Evolutionary conservation across 768 basidiomycete species (phyloP), one percentile per base, ranked within the genome.

Genomic region (Lactifluus pinguis): DNA sequence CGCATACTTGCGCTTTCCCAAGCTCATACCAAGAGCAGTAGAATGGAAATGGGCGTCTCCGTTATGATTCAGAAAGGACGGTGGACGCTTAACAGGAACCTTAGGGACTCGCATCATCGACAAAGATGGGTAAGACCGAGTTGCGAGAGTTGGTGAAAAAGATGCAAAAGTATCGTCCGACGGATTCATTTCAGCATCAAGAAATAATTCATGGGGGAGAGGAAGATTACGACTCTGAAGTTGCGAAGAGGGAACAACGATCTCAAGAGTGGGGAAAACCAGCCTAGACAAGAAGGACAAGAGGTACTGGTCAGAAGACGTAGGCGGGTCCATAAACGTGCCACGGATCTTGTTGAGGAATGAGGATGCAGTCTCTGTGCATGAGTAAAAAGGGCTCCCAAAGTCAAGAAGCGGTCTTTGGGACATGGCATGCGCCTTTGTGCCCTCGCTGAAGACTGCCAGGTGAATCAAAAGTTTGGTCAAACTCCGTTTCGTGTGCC

Each of bases 241-340:
- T 21, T 44, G 25, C 7, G 55, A 59, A 34, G 57, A 58, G 48
- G 29, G 6, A n/a, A 41, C 32, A 38, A n/a, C 34, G 15, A 45
- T 44, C 15, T 29, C 57, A 52, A 30, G 9, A 21, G 62, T n/a
- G 51, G 62, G 59, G 19, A 56, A 63, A 6, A 60, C 36, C 8
- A 63, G 54, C 39, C 62, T 52, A n/a, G 58, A 58, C 32, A 63
- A 53, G 30, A 63, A 63, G 1, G 62, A 63, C 21, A 60, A 19
- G 14, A 63, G 49, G 49, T 63, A 63, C n/a, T 59, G 58, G 38
- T 63, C 62, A 19, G 54, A 54, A 15, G 62, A 60, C n/a, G 42
- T 44, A n/a, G 62, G 62, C 3, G 49, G 62, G 41, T 21, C 38
- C n/a, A 36, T 17, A 47, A 59, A 54, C 29, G 51, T 52, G 30